Evolutionary conservation across 176 grass and related monocot genomes (phyloP).

Genomic region (Musa schizocarpa): DNA sequence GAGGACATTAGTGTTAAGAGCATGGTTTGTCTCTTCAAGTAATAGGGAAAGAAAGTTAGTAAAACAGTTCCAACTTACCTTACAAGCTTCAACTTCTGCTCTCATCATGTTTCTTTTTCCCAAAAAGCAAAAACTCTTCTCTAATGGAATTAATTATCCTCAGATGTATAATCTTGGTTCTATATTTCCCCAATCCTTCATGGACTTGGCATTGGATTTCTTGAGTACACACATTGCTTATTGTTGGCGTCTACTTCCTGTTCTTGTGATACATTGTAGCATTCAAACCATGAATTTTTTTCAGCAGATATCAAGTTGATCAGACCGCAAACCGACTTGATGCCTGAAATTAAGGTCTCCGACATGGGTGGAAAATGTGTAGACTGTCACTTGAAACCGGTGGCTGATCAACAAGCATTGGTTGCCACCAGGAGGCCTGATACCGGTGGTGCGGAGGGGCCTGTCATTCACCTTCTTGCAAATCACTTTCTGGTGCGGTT

Average conservation of each 20-base stretch:
- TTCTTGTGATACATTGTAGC: neutral
- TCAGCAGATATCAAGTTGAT: slow-evolving; percentile 39
- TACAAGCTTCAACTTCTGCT: too few relatives aligned
- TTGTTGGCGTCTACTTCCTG: neutral
- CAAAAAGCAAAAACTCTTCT: neutral
- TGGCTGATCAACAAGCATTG: slow-evolving; percentile 18
- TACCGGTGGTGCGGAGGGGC: slow-evolving; percentile 43
- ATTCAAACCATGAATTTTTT: slow-evolving; percentile 7
- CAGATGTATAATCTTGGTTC: neutral
- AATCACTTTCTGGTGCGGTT: slow-evolving; percentile 82
- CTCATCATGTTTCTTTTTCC: too few relatives aligned
- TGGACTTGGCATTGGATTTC: neutral
- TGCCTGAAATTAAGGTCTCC: slow-evolving; percentile 18
- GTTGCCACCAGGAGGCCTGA: slow-evolving; percentile 47
- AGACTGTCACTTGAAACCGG: slow-evolving; percentile 19
- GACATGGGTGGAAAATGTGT: slow-evolving; percentile 18
- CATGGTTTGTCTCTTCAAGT: neutral
- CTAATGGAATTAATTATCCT: neutral
- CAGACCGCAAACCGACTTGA: slow-evolving; percentile 27
- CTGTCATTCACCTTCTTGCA: slow-evolving; percentile 49
- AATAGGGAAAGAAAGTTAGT: too few relatives aligned
- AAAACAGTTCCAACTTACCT: too few relatives aligned
- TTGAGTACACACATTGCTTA: neutral
- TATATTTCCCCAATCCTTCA: neutral
- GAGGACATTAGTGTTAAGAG: neutral